phyloP scores from a whole-genome alignment of 2,329 filamentous ascomycete species.

The Aspergillus fijiensis region DNA sequence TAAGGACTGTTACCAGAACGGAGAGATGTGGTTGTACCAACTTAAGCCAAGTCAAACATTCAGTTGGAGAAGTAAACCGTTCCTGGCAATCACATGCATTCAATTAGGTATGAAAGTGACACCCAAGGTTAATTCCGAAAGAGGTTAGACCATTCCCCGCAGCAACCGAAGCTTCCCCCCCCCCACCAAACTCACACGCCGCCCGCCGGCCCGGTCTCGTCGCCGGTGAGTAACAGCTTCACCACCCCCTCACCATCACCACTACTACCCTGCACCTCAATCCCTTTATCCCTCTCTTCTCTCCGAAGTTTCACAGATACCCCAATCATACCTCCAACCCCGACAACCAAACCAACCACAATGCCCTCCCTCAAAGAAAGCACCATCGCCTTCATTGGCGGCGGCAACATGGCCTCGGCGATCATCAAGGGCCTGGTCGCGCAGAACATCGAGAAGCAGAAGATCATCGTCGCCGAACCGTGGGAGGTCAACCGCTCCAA shows the following conservation, averaged over 20 bases:
- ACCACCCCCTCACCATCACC: background rate
- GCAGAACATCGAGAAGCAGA: slow-evolving; percentile 29
- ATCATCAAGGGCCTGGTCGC: slow-evolving; percentile 34
- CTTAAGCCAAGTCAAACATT: too few species aligned
- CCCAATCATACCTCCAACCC: background rate
- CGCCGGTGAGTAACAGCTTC: background rate
- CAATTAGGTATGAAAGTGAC: background rate
- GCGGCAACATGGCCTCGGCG: slow-evolving; percentile 39
- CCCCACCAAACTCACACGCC: background rate
- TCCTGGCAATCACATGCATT: background rate
- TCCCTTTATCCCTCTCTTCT: background rate
- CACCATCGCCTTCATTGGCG: slow-evolving; percentile 38
- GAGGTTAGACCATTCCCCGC: background rate
- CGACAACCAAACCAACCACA: background rate
- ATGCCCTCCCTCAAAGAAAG: slow-evolving; percentile 32
- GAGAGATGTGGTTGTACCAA: too few species aligned
- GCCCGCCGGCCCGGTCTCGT: background rate
- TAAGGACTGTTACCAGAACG: too few species aligned
- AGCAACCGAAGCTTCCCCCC: background rate
- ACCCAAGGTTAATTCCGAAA: background rate
- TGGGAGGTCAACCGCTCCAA: slow-evolving; percentile 39
- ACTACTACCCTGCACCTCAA: background rate
- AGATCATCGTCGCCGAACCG: slow-evolving; percentile 37
- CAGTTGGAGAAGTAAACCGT: background rate
- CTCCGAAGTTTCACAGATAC: background rate